Conservation (phyloP, 805 yeast genomes). For the Hanseniaspora taiwanica region DNA sequence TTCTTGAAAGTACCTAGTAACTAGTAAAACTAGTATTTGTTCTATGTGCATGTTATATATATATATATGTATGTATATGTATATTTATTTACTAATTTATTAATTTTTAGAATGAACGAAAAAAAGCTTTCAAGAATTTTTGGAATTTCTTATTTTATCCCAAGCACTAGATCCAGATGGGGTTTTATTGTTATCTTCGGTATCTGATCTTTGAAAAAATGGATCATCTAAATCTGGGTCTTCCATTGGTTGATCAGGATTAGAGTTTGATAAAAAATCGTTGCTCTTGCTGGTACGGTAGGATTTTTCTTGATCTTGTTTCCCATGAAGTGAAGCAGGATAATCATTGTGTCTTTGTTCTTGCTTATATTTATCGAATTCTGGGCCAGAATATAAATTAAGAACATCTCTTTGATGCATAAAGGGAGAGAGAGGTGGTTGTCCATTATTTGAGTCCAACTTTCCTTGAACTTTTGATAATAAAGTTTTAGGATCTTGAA, state of each 20-base stretch:
- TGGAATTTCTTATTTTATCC: background rate
- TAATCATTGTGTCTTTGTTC: constrained; percentile 4
- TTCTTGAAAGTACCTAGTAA: no score
- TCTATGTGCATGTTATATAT: constrained; percentile 1
- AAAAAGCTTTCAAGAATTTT: background rate
- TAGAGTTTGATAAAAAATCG: no score
- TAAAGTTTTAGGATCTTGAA: constrained; percentile 41
- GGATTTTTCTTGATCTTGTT: no score
- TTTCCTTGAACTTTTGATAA: constrained; percentile 18
- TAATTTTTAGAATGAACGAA: background rate
- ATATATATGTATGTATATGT: background rate
- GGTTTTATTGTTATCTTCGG: background rate
- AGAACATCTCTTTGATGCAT: constrained; percentile 27
- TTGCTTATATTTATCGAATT: constrained; percentile 8
- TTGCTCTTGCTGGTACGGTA: no score
- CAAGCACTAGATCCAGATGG: background rate
- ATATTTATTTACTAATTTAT: background rate
- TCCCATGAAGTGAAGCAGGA: constrained; percentile 1
- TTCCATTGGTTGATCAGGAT: no score
- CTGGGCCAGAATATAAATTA: constrained; percentile 25
- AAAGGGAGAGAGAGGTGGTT: constrained; percentile 9
- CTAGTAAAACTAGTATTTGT: background rate
- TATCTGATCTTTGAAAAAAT: constrained; percentile 7
- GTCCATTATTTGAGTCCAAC: constrained; percentile 11
- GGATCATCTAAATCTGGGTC: constrained; percentile 14